Conservation (phyloP, 495 filamentous ascomycete genomes). For the Aspergillus taichungensis region DNA sequence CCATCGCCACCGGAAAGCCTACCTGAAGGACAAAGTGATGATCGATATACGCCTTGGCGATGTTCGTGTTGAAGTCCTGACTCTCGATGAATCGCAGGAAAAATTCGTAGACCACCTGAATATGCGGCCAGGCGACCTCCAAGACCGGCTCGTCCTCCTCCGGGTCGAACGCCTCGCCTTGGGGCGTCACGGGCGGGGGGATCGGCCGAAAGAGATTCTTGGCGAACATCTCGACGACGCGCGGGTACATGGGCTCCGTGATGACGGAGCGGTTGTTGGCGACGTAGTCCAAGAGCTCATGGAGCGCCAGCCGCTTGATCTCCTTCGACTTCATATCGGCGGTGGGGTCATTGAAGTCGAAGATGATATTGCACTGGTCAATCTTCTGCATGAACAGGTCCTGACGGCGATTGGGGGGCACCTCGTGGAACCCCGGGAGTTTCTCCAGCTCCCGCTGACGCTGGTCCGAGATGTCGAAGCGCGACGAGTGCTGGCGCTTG, state of each 20-base stretch:
- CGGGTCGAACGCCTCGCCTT: constrained; percentile 96
- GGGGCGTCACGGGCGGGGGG: constrained; percentile 91
- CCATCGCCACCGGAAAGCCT: constrained; percentile 10
- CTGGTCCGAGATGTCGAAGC: constrained; percentile 93
- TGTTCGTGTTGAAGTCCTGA: constrained; percentile 99
- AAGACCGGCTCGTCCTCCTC: constrained; percentile 98
- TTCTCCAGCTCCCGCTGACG: constrained; percentile 91
- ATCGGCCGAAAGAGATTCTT: constrained; percentile 98
- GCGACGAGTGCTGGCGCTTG: constrained; percentile 91
- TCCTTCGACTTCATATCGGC: constrained; percentile 99
- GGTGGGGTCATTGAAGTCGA: constrained; percentile 98
- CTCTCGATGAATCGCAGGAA: constrained; percentile 98
- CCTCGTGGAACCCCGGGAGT: constrained; percentile 96
- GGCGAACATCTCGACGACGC: constrained; percentile 97
- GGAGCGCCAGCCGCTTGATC: constrained; percentile 94
- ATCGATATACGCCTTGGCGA: constrained; percentile 98
- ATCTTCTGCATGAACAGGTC: constrained; percentile 99
- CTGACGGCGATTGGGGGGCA: constrained; percentile 87
- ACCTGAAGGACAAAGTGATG: constrained; percentile 94
- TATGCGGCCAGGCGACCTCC: constrained; percentile 98
- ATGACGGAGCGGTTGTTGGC: constrained; percentile 98
- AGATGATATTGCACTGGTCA: constrained; percentile 99
- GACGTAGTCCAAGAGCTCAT: constrained; percentile 96
- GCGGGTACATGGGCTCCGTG: constrained; percentile 97
- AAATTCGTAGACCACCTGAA: constrained; percentile 99